phyloP scores from a whole-genome alignment of 257 asterid genomes.

The Nicotiana benthamiana region DNA sequence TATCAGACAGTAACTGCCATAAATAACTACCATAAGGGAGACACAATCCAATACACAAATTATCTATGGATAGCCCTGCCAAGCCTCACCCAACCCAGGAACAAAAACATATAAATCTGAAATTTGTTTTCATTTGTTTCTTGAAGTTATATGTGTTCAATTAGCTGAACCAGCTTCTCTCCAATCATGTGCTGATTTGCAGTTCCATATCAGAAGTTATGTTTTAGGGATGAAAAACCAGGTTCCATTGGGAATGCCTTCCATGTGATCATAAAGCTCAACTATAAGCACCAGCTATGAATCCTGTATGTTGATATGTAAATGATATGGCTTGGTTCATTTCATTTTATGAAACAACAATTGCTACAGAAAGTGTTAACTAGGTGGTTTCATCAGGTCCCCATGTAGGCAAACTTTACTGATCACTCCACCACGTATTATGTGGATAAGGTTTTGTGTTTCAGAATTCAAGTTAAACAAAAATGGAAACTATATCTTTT shows the following conservation, averaged over 20 bases:
- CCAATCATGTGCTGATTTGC: neutral
- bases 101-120: neutral
- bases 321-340: neutral
- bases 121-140: neutral
- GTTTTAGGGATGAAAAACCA: neutral
- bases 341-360: neutral
- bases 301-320: neutral
- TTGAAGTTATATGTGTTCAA: neutral
- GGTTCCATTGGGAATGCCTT: neutral
- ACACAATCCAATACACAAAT: too few species aligned
- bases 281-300: neutral
- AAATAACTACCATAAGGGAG: too few species aligned
- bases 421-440: neutral
- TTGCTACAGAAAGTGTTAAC: neutral
- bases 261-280: neutral
- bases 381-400: neutral
- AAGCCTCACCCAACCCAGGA: too few species aligned
- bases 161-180: neutral
- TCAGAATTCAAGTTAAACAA: neutral
- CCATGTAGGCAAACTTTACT: neutral
- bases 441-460: neutral
- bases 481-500: neutral
- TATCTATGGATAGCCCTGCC: too few species aligned
- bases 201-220: neutral
- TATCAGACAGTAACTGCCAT: too few species aligned